These are phyloP conservation scores for Endoconidiophora laricicola DNA, from an alignment of 2,329 filamentous ascomycete species.

Conservation along the genomic window DNA sequence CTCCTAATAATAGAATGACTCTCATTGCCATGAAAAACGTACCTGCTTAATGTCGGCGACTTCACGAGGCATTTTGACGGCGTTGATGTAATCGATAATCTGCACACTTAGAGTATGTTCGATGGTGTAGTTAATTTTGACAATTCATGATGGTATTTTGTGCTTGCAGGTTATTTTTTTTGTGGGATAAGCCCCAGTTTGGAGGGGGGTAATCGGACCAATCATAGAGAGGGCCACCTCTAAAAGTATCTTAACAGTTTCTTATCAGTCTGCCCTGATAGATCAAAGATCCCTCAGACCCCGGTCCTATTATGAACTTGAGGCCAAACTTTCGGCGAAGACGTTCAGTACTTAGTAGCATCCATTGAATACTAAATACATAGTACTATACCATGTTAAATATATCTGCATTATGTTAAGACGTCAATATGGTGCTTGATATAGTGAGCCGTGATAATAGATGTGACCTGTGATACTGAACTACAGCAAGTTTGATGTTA, in stretches of 20 bases:
- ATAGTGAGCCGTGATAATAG: not conserved
- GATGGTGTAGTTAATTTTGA: constrained; percentile 13
- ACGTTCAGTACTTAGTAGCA: not conserved
- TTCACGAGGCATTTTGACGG: constrained; percentile 84
- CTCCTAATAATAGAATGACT: not conserved
- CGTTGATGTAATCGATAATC: constrained; percentile 14
- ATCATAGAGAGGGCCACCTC: not conserved
- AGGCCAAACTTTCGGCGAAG: not conserved
- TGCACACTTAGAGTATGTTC: constrained; percentile 13
- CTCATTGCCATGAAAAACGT: constrained; percentile 15
- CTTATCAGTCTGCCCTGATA: constrained; percentile 12
- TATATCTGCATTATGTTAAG: not conserved
- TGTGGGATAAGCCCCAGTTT: constrained; percentile 13
- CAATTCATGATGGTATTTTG: constrained; percentile 12
- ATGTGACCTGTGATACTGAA: no score
- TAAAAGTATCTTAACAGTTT: constrained; percentile 1
- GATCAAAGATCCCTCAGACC: not conserved
- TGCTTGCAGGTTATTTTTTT: constrained; percentile 10
- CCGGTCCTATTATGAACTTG: no score
- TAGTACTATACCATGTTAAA: not conserved
- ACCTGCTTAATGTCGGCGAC: constrained; percentile 93
- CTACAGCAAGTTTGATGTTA: no score
- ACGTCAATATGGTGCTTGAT: not conserved
- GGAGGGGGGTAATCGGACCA: constrained; percentile 8
- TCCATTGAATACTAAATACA: no score